phyloP scores from a whole-genome alignment of 1,284 basidiomycete species.

The Xerocomus minutiporus region DNA sequence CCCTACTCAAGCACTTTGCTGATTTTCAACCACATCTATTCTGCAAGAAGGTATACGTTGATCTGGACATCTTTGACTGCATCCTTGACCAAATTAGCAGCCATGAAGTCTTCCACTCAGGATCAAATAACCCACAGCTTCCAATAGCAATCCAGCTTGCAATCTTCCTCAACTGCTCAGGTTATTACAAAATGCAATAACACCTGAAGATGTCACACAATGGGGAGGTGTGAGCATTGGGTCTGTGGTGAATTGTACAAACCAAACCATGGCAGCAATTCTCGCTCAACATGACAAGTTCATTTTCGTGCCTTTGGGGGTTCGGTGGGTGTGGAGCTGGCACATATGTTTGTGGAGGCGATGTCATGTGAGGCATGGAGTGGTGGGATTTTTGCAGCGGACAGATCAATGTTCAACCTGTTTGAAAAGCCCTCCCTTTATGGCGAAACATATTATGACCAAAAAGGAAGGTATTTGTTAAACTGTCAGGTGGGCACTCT shows the following conservation, averaged over 20 bases:
- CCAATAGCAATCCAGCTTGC: no score
- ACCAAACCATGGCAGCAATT: conserved; percentile 5
- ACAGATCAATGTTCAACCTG: neutral
- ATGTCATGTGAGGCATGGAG: neutral
- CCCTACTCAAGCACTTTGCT: no score
- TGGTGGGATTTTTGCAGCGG: neutral
- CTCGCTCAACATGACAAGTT: conserved; percentile 7
- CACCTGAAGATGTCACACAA: neutral
- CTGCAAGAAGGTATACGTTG: no score
- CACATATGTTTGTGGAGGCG: neutral
- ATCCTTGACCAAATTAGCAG: no score
- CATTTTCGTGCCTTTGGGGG: neutral
- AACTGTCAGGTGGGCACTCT: no score
- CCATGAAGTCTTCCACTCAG: no score
- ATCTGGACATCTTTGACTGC: no score
- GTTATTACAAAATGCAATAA: no score
- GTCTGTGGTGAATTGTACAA: conserved; percentile 5
- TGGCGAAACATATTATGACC: neutral
- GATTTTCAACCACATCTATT: no score
- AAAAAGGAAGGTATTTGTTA: no score
- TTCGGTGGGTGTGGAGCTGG: neutral
- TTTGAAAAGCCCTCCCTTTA: neutral
- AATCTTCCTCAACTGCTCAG: no score
- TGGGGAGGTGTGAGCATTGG: conserved; percentile 22
- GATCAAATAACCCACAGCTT: no score